phyloP scores from a whole-genome alignment of 2,329 filamentous ascomycete species.

The Arthrobotrys musiformis region DNA sequence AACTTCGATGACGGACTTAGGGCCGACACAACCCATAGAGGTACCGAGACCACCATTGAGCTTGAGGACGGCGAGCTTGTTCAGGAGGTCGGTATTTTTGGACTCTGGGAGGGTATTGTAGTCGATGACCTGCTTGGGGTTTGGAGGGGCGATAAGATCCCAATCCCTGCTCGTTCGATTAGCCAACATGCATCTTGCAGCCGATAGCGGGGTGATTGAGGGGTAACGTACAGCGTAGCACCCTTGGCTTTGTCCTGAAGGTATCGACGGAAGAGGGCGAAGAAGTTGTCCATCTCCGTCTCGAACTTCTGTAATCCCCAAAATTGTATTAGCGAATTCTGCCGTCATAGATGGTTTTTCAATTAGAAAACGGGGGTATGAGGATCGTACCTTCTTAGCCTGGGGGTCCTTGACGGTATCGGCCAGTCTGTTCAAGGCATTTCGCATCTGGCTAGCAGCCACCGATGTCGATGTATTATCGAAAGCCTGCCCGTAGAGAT shows the following conservation, averaged over 20 bases:
- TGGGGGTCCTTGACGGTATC: constrained; percentile 87
- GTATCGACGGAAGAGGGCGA: constrained; percentile 96
- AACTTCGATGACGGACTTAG: constrained; percentile 99
- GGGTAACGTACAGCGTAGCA: constrained; percentile 76
- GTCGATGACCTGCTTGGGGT: constrained; percentile 91
- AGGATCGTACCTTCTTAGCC: constrained; percentile 77
- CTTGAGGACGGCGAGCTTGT: constrained; percentile 98
- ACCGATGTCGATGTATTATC: constrained; percentile 99
- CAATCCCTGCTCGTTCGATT: constrained; percentile 74
- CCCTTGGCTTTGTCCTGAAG: constrained; percentile 99
- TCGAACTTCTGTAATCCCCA: constrained; percentile 78
- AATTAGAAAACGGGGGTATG: not conserved
- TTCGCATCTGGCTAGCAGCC: constrained; percentile 98
- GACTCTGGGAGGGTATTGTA: constrained; percentile 90
- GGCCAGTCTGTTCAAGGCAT: constrained; percentile 89
- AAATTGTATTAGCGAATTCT: not conserved
- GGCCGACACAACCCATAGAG: constrained; percentile 98
- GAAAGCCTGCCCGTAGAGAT: constrained; percentile 76
- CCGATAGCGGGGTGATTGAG: constrained; percentile 40
- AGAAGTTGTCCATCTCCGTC: constrained; percentile 99
- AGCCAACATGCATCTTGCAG: constrained; percentile 43
- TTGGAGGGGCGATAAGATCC: constrained; percentile 95
- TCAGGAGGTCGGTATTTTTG: constrained; percentile 91
- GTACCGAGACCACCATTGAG: constrained; percentile 99
- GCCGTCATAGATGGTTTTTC: not conserved